Base-by-base conservation (phyloP, 2,329 filamentous ascomycete species). In the Rhexocercosporidium sp. region DNA sequence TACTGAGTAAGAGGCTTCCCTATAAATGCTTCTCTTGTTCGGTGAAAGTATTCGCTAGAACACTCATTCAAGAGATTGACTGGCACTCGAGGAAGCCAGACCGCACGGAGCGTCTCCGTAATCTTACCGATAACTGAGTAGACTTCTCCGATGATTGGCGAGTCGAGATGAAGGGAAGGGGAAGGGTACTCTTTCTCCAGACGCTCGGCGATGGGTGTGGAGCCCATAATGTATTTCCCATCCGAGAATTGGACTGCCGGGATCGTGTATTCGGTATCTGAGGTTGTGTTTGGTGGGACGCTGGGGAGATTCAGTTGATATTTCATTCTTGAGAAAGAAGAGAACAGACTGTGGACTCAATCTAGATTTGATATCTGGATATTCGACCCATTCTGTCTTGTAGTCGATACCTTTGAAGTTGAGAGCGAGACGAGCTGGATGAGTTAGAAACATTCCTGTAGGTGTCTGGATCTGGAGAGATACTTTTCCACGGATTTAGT, bases 401-500 rank as follows among this genome's bases (percentile, higher is more conserved):
- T 92, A 93, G 54, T 87, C 82, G 16, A 92, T 76, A 1, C 81
- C 81, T 76, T 93, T 93, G 79, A 84, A 91, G 79, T 92, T 92
- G 53, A 93, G 79, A 2, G 85, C 75, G 65, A 92, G 78, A 1
- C 90, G 88, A 53, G 86, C 90, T 92, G 62, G 29, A 25, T 46
- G 9, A 11, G 22, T 60, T 65, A 66, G 56, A n/a, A n/a, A n/a
- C n/a, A n/a, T n/a, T n/a, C n/a, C n/a, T n/a, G n/a, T n/a, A n/a
- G n/a, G n/a, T n/a, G n/a, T n/a, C n/a, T 64, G 69, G 56, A 70
- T 60, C 1, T 22, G 20, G 25, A 12, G 8, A 22, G 77, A 72
- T 78, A 90, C 89, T 87, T 79, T 90, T 92, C 90, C 89, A 92
- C 0, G 90, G 86, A 75, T 92, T 93, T 54, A 86, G 79, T 1